A percentile compares a stretch with the other conserved stretches of the same genome.
Conservation (phyloP, 768 basidiomycete genomes). For the Lentinus brumalis region DNA sequence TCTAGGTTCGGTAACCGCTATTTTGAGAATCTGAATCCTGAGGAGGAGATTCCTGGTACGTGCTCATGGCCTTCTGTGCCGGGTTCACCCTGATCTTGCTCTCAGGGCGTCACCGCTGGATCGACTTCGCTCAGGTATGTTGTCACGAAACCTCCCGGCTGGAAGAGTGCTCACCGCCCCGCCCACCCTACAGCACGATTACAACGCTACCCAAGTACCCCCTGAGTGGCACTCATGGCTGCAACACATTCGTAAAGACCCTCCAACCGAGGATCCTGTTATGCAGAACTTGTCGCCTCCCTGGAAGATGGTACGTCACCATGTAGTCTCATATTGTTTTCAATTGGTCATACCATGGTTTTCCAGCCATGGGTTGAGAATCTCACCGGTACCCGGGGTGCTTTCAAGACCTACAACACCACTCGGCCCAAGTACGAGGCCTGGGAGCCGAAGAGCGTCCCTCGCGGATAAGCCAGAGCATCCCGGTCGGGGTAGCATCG, state of each 20-base stretch:
- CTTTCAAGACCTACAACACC: constrained; percentile 89
- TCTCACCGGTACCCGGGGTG: constrained; percentile 90
- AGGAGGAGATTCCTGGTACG: constrained; percentile 87
- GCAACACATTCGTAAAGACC: constrained; percentile 81
- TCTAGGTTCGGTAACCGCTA: constrained; percentile 90
- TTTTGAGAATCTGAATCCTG: constrained; percentile 86
- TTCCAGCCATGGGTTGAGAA: constrained; percentile 89
- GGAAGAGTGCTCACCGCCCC: not conserved
- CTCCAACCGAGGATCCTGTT: constrained; percentile 75
- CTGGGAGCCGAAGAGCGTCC: constrained; percentile 76
- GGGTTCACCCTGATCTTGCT: not conserved
- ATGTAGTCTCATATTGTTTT: not conserved
- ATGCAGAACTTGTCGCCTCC: constrained; percentile 68
- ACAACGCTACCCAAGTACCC: constrained; percentile 91
- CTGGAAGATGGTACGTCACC: constrained; percentile 76
- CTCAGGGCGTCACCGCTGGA: constrained; percentile 93
- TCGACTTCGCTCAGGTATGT: constrained; percentile 85
- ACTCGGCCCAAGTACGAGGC: constrained; percentile 75
- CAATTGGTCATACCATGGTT: not conserved
- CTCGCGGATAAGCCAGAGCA: constrained; percentile 42
- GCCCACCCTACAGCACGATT: constrained; percentile 60
- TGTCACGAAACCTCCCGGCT: not conserved
- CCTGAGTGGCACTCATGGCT: constrained; percentile 99
- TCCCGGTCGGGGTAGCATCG: not conserved
- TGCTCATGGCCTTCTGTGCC: not conserved